A percentile compares a stretch with the other conserved stretches of the same genome.
Conservation (phyloP, 148 eudicot species). For the Chenopodium formosanum region DNA sequence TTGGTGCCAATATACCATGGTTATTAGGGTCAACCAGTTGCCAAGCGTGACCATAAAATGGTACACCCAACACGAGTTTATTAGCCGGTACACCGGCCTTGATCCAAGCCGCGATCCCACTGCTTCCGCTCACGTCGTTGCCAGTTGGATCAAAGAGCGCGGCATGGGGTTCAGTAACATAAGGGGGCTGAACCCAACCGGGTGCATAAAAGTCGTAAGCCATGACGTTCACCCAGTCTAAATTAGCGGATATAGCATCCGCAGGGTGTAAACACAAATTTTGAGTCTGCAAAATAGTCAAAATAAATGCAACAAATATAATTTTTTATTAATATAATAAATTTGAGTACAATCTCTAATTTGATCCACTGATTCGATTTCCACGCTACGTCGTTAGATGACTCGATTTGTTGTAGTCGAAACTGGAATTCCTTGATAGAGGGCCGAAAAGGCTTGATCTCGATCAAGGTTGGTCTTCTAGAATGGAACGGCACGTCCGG, state of each 20-base stretch:
- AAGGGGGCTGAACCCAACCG: background rate
- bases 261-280: constrained; percentile 2
- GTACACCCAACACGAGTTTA: background rate
- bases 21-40: background rate
- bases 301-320: no score
- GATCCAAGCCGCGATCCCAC: constrained; percentile 7
- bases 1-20: constrained; percentile 32
- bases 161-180: background rate
- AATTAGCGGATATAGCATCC: constrained; percentile 16
- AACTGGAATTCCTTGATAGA: no score
- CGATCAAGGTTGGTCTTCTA: no score
- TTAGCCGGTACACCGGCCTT: constrained; percentile 2
- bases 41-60: constrained; percentile 2
- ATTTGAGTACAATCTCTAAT: no score
- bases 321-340: no score
- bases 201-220: constrained; percentile 51
- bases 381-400: no score
- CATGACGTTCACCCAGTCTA: constrained; percentile 60
- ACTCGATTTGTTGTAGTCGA: no score
- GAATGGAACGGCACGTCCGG: no score
- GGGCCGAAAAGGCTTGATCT: no score
- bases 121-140: background rate
- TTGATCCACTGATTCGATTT: no score
- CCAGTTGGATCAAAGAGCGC: background rate
- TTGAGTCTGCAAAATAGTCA: no score